phyloP scores from a whole-genome alignment of 805 yeast genomes.

The Starmera dryadoides region DNA sequence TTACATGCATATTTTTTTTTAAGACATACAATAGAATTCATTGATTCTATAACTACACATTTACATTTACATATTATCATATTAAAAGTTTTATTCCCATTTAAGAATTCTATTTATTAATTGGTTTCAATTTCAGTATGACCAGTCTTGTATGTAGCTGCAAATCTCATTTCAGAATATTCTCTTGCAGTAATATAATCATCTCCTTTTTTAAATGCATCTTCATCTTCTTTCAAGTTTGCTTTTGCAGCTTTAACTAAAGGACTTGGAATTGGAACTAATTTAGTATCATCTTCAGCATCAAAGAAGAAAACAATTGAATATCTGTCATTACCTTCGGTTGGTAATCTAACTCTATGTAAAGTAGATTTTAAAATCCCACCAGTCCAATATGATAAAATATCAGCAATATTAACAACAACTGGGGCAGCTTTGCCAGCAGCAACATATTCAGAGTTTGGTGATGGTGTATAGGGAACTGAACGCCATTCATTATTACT shows the following conservation, averaged over 20 bases:
- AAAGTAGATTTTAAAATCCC: slow-evolving; percentile 64
- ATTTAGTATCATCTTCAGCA: slow-evolving; percentile 53
- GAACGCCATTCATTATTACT: slow-evolving; percentile 40
- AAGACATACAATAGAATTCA: no score
- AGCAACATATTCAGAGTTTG: slow-evolving; percentile 16
- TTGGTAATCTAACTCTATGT: slow-evolving; percentile 54
- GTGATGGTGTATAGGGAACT: slow-evolving; percentile 50
- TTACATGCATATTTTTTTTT: no score
- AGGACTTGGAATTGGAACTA: slow-evolving; percentile 64
- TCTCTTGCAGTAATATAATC: neutral
- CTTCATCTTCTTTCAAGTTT: neutral
- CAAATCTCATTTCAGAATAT: neutral
- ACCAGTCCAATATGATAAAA: slow-evolving; percentile 73
- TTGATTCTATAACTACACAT: no score
- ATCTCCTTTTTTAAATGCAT: neutral
- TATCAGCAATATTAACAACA: slow-evolving; percentile 70
- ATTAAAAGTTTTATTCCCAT: no score
- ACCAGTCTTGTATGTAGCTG: neutral
- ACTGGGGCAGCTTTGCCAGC: slow-evolving; percentile 53
- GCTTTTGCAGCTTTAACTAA: slow-evolving; percentile 18
- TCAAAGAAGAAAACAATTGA: slow-evolving; percentile 72
- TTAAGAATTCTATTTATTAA: no score
- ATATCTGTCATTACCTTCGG: slow-evolving; percentile 48
- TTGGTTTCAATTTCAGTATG: neutral
- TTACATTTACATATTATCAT: no score